Conservation (phyloP, 1,284 basidiomycete genomes). For the Ceratobasidium papillatum region DNA sequence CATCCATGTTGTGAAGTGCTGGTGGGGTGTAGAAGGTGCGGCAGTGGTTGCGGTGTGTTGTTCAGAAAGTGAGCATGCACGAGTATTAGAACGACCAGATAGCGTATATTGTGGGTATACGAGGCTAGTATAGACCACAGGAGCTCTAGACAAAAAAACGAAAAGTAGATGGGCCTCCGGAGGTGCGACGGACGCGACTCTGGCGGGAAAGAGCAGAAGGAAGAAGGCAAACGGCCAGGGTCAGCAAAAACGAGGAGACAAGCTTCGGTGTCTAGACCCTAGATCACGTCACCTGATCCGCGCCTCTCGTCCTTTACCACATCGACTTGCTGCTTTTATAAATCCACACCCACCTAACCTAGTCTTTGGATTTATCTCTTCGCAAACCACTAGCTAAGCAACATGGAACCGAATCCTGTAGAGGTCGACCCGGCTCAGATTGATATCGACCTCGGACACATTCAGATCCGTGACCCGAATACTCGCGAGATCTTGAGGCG, state of each 20-base stretch:
- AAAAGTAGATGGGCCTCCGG: not conserved
- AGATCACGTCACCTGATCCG: conserved; percentile 32
- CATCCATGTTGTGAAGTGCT: conserved; percentile 2
- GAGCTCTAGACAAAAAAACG: not conserved
- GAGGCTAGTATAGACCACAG: not conserved
- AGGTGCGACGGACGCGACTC: conserved; percentile 21
- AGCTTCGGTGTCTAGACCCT: conserved; percentile 26
- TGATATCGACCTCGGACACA: conserved; percentile 55
- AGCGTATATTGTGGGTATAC: conserved; percentile 4
- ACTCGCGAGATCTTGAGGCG: conserved; percentile 62
- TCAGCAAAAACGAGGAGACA: conserved; percentile 17
- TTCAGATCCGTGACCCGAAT: conserved; percentile 52
- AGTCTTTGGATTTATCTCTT: too few relatives aligned
- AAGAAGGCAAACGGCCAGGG: not conserved
- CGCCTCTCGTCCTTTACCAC: not conserved
- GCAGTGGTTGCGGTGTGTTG: not conserved
- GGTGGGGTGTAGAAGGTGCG: not conserved
- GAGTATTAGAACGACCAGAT: not conserved
- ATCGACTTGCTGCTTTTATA: not conserved
- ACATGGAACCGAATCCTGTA: conserved; percentile 45
- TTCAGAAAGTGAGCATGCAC: not conserved
- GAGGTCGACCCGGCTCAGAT: conserved; percentile 40
- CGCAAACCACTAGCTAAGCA: conserved; percentile 39
- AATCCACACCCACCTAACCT: conserved; percentile 45
- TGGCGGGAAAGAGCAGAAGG: not conserved